phyloP scores from a whole-genome alignment of 2,329 filamentous ascomycete species.

The Akanthomyces dipterigenus region DNA sequence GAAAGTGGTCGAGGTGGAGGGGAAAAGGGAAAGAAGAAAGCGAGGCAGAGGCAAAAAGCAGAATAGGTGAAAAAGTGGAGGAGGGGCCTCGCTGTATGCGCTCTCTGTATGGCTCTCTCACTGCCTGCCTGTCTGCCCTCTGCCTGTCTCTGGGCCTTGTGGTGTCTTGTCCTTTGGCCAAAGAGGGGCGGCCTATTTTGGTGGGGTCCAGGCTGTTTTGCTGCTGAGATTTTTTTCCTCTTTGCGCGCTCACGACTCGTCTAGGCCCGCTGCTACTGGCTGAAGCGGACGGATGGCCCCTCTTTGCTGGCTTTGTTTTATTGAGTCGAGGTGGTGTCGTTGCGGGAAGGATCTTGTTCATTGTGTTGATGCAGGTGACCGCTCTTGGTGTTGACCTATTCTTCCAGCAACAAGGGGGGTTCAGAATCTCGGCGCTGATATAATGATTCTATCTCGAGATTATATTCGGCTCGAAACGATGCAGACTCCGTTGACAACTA shows the following conservation, averaged over 20 bases:
- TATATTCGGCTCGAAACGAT: too few species aligned
- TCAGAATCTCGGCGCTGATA: too few species aligned
- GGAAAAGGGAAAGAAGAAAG: not conserved
- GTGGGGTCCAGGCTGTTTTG: conserved; percentile 7
- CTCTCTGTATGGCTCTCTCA: not conserved
- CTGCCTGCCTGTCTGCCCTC: not conserved
- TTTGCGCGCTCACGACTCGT: not conserved
- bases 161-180: not conserved
- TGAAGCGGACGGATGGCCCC: not conserved
- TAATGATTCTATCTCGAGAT: too few species aligned
- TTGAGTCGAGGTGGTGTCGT: not conserved
- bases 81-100: not conserved
- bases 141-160: too few species aligned
- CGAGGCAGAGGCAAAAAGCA: not conserved
- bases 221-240: not conserved
- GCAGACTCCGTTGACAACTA: too few species aligned
- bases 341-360: not conserved
- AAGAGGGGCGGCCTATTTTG: conserved; percentile 4
- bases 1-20: conserved; percentile 5
- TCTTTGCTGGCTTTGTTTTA: not conserved
- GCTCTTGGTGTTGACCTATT: not conserved
- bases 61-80: conserved; percentile 9
- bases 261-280: not conserved
- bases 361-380: not conserved
- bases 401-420: not conserved